Evolutionary conservation across 1,284 basidiomycete genomes (phyloP).

Genomic region (Lentinula novae-zelandiae): DNA sequence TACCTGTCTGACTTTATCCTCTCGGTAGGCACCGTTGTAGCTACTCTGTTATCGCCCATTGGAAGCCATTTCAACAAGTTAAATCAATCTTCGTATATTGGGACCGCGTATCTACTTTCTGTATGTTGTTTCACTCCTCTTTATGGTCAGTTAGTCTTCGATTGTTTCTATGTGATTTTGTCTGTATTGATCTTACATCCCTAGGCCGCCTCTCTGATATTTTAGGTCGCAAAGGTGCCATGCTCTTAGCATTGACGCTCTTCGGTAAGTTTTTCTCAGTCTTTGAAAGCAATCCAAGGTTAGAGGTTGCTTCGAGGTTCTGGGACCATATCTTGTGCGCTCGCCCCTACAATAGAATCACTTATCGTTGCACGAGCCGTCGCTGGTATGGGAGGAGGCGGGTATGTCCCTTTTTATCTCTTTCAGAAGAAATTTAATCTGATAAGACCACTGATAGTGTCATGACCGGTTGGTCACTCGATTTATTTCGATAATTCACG

Average conservation of each 20-base stretch:
- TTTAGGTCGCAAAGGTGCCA: constrained; percentile 80
- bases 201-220: constrained; percentile 84
- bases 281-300: constrained; percentile 14
- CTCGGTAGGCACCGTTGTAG: constrained; percentile 66
- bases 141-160: constrained; percentile 57
- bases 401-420: constrained; percentile 41
- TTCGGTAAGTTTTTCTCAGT: constrained; percentile 54
- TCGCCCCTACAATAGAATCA: constrained; percentile 81
- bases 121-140: constrained; percentile 90
- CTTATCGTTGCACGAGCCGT: constrained; percentile 78
- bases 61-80: constrained; percentile 77
- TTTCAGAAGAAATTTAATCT: constrained; percentile 9
- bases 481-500: constrained; percentile 13
- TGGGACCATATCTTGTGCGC: constrained; percentile 79
- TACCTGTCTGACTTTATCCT: constrained; percentile 15
- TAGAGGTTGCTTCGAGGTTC: constrained; percentile 44
- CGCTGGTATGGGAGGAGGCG: constrained; percentile 90
- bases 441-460: constrained; percentile 39
- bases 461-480: constrained; percentile 64
- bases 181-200: constrained; percentile 19
- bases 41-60: constrained; percentile 75
- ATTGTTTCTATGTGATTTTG: constrained; percentile 9
- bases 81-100: constrained; percentile 82
- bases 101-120: constrained; percentile 82
- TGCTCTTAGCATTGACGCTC: constrained; percentile 75